These are phyloP conservation scores for Penicillium sp. DNA, from an alignment of 2,329 filamentous ascomycete genomes.

Conservation along the genomic window DNA sequence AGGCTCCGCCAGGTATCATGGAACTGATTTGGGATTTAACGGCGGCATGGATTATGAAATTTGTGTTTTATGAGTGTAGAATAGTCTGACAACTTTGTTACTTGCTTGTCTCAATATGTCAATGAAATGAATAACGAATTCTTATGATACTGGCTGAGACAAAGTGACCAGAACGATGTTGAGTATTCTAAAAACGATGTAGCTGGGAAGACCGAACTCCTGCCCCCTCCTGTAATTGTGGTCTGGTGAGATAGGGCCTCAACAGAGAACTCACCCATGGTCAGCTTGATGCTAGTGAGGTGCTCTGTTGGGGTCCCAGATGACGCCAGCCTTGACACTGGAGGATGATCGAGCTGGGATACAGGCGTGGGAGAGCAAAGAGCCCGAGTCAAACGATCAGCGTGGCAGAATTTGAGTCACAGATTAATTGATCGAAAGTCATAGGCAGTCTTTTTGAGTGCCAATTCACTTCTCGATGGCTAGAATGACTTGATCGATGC, in stretches of 20 bases:
- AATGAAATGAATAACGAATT: background rate
- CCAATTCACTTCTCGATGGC: too few species aligned
- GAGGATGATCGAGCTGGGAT: too few species aligned
- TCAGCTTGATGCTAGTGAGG: background rate
- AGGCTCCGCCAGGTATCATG: slow-evolving; percentile 15
- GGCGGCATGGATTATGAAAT: background rate
- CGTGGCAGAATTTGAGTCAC: too few species aligned
- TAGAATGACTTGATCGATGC: too few species aligned
- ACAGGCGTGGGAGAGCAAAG: too few species aligned
- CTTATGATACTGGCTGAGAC: background rate
- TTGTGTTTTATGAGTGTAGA: background rate
- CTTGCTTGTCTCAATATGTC: background rate
- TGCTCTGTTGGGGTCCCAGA: background rate
- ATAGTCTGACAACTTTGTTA: background rate
- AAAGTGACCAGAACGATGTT: background rate
- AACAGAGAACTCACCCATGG: background rate
- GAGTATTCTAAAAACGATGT: background rate
- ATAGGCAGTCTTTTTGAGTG: too few species aligned
- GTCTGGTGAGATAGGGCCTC: background rate
- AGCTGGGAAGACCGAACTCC: background rate
- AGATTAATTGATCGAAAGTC: too few species aligned
- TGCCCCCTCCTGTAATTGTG: too few species aligned
- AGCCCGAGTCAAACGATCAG: too few species aligned
- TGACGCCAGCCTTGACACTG: background rate
- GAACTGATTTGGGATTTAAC: background rate